Conservation (phyloP, 2,329 filamentous ascomycete genomes). For the Ophiostoma piceae region DNA sequence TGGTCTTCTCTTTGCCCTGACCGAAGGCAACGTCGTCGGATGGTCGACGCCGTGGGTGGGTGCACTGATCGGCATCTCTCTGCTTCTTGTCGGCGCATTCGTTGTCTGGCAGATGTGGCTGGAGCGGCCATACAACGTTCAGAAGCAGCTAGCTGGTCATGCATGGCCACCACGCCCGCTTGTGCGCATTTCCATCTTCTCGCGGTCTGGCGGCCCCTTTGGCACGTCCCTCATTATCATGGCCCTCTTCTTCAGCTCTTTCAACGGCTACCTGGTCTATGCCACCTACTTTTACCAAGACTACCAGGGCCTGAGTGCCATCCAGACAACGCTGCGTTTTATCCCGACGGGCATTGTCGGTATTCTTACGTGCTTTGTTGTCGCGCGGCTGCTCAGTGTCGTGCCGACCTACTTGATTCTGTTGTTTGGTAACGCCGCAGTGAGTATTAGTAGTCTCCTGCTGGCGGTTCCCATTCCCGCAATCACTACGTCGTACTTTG, state of each 20-base stretch:
- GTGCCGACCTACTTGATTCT: conserved; percentile 55
- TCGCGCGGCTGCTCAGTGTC: conserved; percentile 52
- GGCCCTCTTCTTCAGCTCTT: conserved; percentile 60
- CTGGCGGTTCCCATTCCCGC: conserved; percentile 58
- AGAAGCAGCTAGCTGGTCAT: conserved; percentile 31
- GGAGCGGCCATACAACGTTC: conserved; percentile 43
- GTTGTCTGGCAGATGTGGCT: conserved; percentile 57
- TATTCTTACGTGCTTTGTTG: conserved; percentile 50
- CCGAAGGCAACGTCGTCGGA: conserved; percentile 63
- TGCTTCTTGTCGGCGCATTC: conserved; percentile 53
- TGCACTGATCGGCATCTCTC: conserved; percentile 52
- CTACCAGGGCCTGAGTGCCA: conserved; percentile 54
- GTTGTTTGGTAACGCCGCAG: conserved; percentile 51
- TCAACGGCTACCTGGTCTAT: conserved; percentile 63
- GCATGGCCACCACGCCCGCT: conserved; percentile 44
- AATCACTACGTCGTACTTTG: conserved; percentile 56
- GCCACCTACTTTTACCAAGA: conserved; percentile 67
- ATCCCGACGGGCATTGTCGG: conserved; percentile 60
- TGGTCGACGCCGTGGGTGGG: conserved; percentile 61
- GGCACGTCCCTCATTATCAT: conserved; percentile 60
- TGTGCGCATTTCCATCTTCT: conserved; percentile 62
- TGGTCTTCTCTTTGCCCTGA: conserved; percentile 60
- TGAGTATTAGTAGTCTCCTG: conserved; percentile 48
- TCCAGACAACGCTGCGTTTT: conserved; percentile 66
- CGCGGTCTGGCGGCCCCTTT: conserved; percentile 47